A percentile compares a stretch with the other conserved stretches of the same genome.
phyloP scores from a whole-genome alignment of 2,329 filamentous ascomycete genomes.

The Ilyonectria mors-panacis region DNA sequence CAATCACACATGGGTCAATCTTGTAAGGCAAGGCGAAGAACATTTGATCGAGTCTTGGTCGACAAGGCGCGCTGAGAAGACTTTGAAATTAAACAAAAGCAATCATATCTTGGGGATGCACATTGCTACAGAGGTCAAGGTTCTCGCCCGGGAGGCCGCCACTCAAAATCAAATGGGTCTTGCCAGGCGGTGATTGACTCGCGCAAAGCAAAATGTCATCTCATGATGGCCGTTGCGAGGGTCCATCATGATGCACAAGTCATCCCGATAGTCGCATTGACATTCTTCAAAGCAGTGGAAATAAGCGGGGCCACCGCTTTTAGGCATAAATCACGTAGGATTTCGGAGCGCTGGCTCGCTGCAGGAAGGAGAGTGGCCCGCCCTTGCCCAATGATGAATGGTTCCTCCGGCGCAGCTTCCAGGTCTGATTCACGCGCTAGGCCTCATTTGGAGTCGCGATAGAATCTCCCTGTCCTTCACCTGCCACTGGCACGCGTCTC shows the following conservation, averaged over 20 bases:
- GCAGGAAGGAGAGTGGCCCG: slow-evolving; percentile 35
- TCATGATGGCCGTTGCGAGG: slow-evolving; percentile 11
- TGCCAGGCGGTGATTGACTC: slow-evolving; percentile 2
- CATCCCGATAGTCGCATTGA: slow-evolving; percentile 22
- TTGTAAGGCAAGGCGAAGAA: neutral
- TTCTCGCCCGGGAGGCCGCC: neutral
- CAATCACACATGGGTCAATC: slow-evolving; percentile 22
- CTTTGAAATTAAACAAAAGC: slow-evolving; percentile 4
- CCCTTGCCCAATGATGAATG: slow-evolving; percentile 38
- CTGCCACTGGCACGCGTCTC: slow-evolving; percentile 51
- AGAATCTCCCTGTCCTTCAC: slow-evolving; percentile 49
- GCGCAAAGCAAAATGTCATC: slow-evolving; percentile 5
- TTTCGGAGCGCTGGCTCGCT: slow-evolving; percentile 20
- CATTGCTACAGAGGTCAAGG: neutral
- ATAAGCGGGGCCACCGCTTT: slow-evolving; percentile 19
- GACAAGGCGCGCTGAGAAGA: neutral
- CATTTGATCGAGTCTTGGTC: neutral
- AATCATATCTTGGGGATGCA: neutral
- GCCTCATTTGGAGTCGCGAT: slow-evolving; percentile 48
- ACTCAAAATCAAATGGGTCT: neutral
- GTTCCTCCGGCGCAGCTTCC: slow-evolving; percentile 36
- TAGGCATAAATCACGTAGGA: slow-evolving; percentile 23
- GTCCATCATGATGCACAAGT: slow-evolving; percentile 19
- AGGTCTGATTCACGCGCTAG: slow-evolving; percentile 46
- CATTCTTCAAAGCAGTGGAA: slow-evolving; percentile 16